A percentile compares a stretch with the other conserved stretches of the same genome.
Evolutionary conservation across 768 basidiomycete species (phyloP).

Genomic region (Paxillus involutus): DNA sequence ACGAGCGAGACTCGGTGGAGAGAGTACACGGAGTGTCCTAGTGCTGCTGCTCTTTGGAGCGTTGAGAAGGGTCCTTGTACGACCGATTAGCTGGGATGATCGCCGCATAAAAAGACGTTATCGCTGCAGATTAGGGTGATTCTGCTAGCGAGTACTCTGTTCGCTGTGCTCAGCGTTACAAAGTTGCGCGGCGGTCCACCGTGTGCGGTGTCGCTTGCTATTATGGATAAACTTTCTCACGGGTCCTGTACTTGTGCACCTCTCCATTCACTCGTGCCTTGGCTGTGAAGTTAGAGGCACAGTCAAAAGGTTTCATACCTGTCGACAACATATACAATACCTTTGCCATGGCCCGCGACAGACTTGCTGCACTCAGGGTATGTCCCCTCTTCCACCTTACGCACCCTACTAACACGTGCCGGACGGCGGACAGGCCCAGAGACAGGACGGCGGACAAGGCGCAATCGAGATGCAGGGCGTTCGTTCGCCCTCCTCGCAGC

Average conservation of each 20-base stretch:
- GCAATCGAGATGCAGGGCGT: slow-evolving; percentile 28
- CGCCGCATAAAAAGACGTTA: slow-evolving; percentile 72
- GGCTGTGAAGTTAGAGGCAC: neutral
- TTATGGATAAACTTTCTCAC: slow-evolving; percentile 13
- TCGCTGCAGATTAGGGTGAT: slow-evolving; percentile 45
- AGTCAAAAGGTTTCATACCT: neutral
- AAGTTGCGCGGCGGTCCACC: no score
- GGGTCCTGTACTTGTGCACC: neutral
- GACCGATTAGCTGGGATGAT: slow-evolving; percentile 68
- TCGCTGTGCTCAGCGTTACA: neutral
- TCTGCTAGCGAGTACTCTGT: slow-evolving; percentile 36
- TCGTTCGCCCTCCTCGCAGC: slow-evolving; percentile 5
- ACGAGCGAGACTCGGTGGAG: slow-evolving; percentile 18
- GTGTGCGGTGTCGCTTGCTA: neutral
- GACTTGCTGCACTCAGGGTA: slow-evolving; percentile 84
- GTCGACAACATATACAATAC: neutral
- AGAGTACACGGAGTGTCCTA: neutral
- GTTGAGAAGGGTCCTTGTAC: slow-evolving; percentile 78
- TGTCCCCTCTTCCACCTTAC: slow-evolving; percentile 55
- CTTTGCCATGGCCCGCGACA: slow-evolving; percentile 56
- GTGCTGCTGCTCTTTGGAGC: slow-evolving; percentile 9
- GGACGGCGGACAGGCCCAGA: slow-evolving; percentile 56
- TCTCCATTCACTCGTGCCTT: no score
- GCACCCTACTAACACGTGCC: slow-evolving; percentile 50
- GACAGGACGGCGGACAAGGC: slow-evolving; percentile 29